Conservation (phyloP, 257 asterid genomes). For the Nicotiana undulata region DNA sequence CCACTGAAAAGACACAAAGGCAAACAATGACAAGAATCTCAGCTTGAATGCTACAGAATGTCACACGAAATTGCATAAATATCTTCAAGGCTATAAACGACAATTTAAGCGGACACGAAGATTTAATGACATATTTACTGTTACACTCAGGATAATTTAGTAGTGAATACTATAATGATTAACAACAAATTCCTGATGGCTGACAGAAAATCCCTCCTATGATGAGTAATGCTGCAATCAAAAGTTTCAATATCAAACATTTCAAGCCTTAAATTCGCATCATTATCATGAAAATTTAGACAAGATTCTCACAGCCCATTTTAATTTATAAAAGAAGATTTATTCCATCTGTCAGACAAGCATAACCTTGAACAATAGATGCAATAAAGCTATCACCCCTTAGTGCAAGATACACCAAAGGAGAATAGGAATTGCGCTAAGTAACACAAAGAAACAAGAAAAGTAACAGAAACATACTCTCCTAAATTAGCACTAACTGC, state of each 20-base stretch:
- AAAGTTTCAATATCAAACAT: not conserved
- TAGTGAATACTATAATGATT: not conserved
- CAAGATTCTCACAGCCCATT: not conserved
- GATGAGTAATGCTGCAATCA: not conserved
- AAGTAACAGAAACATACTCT: constrained; percentile 44
- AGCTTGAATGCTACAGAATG: not conserved
- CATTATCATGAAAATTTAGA: not conserved
- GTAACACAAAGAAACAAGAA: not conserved
- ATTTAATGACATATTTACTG: not conserved
- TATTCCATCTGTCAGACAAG: not conserved
- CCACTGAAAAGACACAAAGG: not conserved
- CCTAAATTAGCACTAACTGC: constrained; percentile 62
- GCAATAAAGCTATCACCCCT: not conserved
- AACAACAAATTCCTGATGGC: not conserved
- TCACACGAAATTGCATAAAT: not conserved
- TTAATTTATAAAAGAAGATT: not conserved
- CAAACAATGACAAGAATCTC: not conserved
- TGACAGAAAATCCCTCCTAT: not conserved
- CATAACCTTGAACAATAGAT: not conserved
- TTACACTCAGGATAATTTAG: not conserved
- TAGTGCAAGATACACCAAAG: not conserved
- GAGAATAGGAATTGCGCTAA: not conserved
- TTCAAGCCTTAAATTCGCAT: constrained; percentile 1
- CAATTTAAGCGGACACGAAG: not conserved
- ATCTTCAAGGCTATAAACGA: not conserved